These are phyloP conservation scores for Flaveria sonorensis DNA, from an alignment of 129 eudicot species.

Conservation along the genomic window DNA sequence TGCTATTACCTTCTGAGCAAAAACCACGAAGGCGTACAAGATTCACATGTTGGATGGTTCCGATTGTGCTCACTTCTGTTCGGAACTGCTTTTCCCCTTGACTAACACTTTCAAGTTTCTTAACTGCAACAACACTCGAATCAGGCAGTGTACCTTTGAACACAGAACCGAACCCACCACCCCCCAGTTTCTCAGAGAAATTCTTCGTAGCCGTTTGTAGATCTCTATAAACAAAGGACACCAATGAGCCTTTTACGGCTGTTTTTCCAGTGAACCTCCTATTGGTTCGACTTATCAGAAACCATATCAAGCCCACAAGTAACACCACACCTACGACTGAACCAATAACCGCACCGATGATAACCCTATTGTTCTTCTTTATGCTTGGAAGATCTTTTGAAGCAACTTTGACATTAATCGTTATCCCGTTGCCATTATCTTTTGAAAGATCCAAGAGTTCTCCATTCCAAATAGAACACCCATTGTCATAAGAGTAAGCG, in stretches of 20 bases:
- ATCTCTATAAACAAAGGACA: conserved; percentile 43
- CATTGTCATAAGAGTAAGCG: conserved; percentile 55
- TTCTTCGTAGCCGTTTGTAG: conserved; percentile 49
- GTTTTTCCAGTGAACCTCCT: conserved; percentile 26
- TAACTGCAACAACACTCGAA: conserved; percentile 63
- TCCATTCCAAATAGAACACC: conserved; percentile 51
- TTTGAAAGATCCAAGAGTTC: conserved; percentile 48
- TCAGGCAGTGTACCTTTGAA: conserved; percentile 57
- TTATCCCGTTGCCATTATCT: conserved; percentile 34
- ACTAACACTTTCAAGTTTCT: conserved; percentile 58
- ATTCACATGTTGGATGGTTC: conserved; percentile 74
- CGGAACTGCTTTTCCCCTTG: conserved; percentile 82
- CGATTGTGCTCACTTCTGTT: conserved; percentile 74
- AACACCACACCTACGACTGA: conserved; percentile 33
- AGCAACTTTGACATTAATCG: conserved; percentile 48
- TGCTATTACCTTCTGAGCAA: conserved; percentile 50
- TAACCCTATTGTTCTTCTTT: conserved; percentile 31
- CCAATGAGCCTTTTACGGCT: conserved; percentile 54
- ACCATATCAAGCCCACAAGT: conserved; percentile 34
- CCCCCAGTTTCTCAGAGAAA: conserved; percentile 56
- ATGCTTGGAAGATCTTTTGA: conserved; percentile 45
- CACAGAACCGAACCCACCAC: conserved; percentile 73
- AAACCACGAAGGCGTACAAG: conserved; percentile 79
- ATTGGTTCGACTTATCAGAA: conserved; percentile 29
- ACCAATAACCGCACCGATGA: conserved; percentile 42